A percentile compares a stretch with the other conserved stretches of the same genome.
These are phyloP conservation scores for Mediolabrus comicus DNA, from an alignment of 108 stramenopile species.

Conservation along the genomic window DNA sequence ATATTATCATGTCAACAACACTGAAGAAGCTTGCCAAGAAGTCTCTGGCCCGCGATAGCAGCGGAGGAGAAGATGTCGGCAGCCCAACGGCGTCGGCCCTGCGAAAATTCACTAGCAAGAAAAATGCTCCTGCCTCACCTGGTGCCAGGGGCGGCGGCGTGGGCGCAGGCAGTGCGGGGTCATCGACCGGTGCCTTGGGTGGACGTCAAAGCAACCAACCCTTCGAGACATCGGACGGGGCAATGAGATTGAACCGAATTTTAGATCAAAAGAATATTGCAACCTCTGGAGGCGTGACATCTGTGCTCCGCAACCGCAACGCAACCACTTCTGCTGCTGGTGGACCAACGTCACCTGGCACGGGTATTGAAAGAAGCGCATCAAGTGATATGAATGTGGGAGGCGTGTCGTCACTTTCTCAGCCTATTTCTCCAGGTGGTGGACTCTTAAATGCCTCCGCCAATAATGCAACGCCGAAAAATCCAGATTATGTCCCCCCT, in stretches of 20 bases:
- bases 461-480: neutral
- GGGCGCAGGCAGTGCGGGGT: neutral
- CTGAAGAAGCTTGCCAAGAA: neutral
- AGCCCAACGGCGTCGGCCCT: neutral
- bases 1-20: neutral
- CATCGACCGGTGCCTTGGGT: neutral
- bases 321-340: neutral
- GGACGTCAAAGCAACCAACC: neutral
- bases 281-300: constrained; percentile 1
- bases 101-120: neutral
- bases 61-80: neutral
- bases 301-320: neutral
- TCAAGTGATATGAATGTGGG: neutral
- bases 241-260: constrained; percentile 70
- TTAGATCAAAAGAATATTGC: constrained; percentile 34
- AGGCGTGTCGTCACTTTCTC: neutral
- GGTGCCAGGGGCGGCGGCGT: neutral
- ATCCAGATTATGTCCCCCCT: constrained; percentile 39
- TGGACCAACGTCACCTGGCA: neutral
- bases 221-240: constrained; percentile 61
- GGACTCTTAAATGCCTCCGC: neutral
- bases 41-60: neutral
- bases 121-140: neutral
- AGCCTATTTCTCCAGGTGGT: neutral
- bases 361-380: neutral